Base-by-base conservation (phyloP, 176 grass and related monocot species). In the Oryza punctata region DNA sequence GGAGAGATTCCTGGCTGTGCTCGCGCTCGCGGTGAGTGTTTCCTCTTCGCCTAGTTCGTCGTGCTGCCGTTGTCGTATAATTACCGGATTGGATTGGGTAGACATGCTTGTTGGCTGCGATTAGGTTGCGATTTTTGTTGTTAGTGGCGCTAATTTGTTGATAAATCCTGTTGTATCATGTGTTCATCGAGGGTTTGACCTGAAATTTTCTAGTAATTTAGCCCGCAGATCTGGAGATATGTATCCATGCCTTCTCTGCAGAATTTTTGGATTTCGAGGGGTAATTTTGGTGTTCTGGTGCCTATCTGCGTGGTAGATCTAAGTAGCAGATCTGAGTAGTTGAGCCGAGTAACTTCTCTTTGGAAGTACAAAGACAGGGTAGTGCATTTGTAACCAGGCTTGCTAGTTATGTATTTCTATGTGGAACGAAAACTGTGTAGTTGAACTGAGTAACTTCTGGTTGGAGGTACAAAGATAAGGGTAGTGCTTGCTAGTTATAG, bases 11-110 rank as follows among this genome's bases (percentile, higher is more conserved):
- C 60, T 90, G 16, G 29, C 63, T 67, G 33, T 87, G 24, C 80
- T 87, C 69, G 75, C 75, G 25, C 84, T 90, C 27, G 80, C 80
- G 75, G 88, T 90, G 30, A 87, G 84, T 66, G 1, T 45, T 44
- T 25, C 38, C 7, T 33, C n/a, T 13, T 6, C 54, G 3, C 65
- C 2, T 45, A 10, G 19, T 9, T 7, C 28, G 28, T 24, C 9
- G 40, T 3, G 19, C 3, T 76, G 35, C 14, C 27, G 63, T 57
- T 10, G n/a, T n/a, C n/a, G 32, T 38, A 32, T 40, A 19, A 47
- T 19, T 18, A 52, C 49, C 0, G 27, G 19, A 30, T 64, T 72
- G 11, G 30, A 67, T 72, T 66, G 44, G 44, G 19, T 57, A 24
- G 41, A 18, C 4, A 52, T 15, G 52, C 2, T 49, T 63, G 28